Evolutionary conservation across 345 rosid genomes (phyloP), one percentile per base, ranked within the genome.

Genomic region (Populus alba): DNA sequence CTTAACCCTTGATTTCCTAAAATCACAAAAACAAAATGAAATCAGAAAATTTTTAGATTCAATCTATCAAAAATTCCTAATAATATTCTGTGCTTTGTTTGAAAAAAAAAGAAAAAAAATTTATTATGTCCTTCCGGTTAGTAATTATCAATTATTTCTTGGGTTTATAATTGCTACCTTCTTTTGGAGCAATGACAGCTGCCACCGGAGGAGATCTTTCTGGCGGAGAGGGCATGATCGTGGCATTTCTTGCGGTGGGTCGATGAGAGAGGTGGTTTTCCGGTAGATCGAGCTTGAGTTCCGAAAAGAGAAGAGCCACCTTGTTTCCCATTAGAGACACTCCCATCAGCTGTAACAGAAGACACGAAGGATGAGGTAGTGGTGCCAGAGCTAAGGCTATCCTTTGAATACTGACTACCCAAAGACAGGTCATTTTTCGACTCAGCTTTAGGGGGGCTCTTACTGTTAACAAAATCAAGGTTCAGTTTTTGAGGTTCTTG

Each of bases 151-250:
- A 4, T 57, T 57, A 49, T 2, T 57, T 11, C 25, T 1, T 3
- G 25, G 23, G 10, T n/a, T 9, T n/a, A 10, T 29, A 49, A 31
- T 7, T 7, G 8, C 8, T 78, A 82, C 88, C 88, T 75, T 80
- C 65, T 38, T 49, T 73, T 78, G 38, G 82, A 80, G 69, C 86
- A 85, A 65, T 73, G 81, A 55, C 84, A 85, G 70, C 81, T 82
- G n/a, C 84, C 77, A 47, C 29, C 29, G 16, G 59, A 53, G 23
- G 65, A 59, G 29, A 59, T 59, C 8, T 59, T 59, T 25, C 65
- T 11, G 15, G 65, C 25, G 65, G 65, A 23, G 29, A 59, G 65
- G 27, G 6, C 12, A 59, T 59, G 65, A 23, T 59, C 65, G 0
- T 59, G 65, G 65, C 65, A 59, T 59, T 59, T 59, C 65, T 59